Conservation (phyloP, 306 rosid genomes). For the Corylus americana region DNA sequence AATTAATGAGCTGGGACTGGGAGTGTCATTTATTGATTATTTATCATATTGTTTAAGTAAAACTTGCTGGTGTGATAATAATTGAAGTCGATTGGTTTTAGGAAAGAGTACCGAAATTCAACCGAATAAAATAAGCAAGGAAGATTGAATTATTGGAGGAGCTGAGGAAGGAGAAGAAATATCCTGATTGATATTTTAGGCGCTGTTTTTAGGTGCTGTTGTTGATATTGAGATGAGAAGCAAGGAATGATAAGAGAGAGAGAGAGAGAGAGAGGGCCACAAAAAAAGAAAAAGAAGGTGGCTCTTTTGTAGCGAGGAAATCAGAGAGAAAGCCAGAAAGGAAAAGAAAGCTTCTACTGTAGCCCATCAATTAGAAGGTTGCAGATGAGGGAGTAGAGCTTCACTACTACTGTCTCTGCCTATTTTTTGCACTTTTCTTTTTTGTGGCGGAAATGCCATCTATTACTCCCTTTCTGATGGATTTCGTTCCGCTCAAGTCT, state of each 20-base stretch:
- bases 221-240: background rate
- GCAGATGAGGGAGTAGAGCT: conserved; percentile 7
- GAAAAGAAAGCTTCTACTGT: background rate
- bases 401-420: background rate
- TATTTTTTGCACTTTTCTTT: background rate
- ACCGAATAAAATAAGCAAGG: background rate
- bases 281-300: background rate
- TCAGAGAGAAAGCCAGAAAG: background rate
- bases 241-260: conserved; percentile 20
- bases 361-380: background rate
- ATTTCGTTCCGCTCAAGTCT: background rate
- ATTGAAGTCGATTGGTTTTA: background rate
- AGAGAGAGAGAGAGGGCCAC: conserved; percentile 10
- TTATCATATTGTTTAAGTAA: background rate
- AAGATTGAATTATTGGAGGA: background rate
- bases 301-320: background rate
- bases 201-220: background rate
- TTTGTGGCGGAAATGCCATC: background rate
- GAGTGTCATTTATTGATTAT: background rate
- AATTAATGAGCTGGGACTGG: background rate
- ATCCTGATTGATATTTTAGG: conserved; percentile 2
- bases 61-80: background rate
- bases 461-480: background rate
- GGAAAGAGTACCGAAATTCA: background rate
- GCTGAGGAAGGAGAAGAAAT: background rate